Evolutionary conservation across 1,284 basidiomycete species (phyloP).

Genomic region (Moesziomyces sp.): DNA sequence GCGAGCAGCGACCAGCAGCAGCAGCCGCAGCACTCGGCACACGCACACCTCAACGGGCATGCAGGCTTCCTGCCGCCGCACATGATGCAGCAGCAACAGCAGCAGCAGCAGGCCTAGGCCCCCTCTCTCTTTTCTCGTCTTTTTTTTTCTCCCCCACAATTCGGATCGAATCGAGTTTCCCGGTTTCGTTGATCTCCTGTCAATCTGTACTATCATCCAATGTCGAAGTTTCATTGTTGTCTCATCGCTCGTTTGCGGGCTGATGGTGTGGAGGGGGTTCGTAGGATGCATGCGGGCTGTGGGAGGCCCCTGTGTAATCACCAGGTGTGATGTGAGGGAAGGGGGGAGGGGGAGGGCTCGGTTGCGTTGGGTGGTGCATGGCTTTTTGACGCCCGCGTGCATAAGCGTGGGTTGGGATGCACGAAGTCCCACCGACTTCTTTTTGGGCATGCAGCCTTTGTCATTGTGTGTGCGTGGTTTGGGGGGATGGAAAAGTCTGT

Average conservation of each 20-base stretch:
- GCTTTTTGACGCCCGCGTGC: too few species aligned
- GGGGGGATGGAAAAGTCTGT: too few species aligned
- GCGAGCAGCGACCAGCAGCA: slow-evolving; percentile 17
- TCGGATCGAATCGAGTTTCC: background rate
- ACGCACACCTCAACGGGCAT: slow-evolving; percentile 33
- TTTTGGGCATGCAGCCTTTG: too few species aligned
- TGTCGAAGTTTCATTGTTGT: background rate
- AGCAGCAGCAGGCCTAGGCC: slow-evolving; percentile 23
- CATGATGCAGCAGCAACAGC: slow-evolving; percentile 26
- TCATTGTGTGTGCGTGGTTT: too few species aligned
- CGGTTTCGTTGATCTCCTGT: background rate
- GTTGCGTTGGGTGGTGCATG: too few species aligned
- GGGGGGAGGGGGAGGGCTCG: too few species aligned
- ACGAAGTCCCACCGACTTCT: too few species aligned
- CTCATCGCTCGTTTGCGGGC: background rate
- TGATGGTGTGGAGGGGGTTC: background rate
- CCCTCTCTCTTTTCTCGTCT: background rate
- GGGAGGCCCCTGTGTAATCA: background rate
- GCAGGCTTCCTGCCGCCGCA: slow-evolving; percentile 22
- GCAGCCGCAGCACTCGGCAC: slow-evolving; percentile 13
- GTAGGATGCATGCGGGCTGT: background rate
- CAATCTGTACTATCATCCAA: slow-evolving; percentile 2
- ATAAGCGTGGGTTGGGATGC: too few species aligned
- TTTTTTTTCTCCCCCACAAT: too few species aligned
- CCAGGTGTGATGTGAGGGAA: too few species aligned